Conservation (phyloP, 1,139 yeast species). For the Saccharomyces hybrid region DNA sequence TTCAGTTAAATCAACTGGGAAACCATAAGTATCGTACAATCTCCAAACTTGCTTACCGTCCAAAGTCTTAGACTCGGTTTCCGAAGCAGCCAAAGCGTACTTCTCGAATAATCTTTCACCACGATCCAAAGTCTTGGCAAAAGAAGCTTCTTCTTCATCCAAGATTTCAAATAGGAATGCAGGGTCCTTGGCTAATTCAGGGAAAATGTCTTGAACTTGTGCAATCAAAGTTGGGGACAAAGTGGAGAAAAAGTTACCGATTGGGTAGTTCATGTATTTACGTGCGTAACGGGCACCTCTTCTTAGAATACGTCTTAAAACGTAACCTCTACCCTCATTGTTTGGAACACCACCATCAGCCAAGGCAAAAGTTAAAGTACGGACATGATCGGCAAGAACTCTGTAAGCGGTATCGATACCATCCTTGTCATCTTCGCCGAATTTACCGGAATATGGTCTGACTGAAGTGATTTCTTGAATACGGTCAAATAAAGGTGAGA, state of each 20-base stretch:
- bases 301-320: slow-evolving; percentile 88
- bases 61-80: slow-evolving; percentile 65
- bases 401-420: slow-evolving; percentile 97
- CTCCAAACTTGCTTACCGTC: slow-evolving; percentile 97
- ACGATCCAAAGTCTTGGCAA: slow-evolving; percentile 90
- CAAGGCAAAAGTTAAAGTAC: slow-evolving; percentile 91
- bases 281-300: slow-evolving; percentile 97
- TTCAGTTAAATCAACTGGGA: slow-evolving; percentile 96
- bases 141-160: slow-evolving; percentile 91
- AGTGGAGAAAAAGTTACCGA: slow-evolving; percentile 86
- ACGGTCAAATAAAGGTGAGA: slow-evolving; percentile 73
- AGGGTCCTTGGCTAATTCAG: slow-evolving; percentile 71
- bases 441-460: slow-evolving; percentile 83
- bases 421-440: slow-evolving; percentile 84
- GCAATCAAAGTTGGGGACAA: slow-evolving; percentile 89
- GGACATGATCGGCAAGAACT: slow-evolving; percentile 95
- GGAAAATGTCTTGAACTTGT: slow-evolving; percentile 82
- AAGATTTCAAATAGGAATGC: slow-evolving; percentile 79
- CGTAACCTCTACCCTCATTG: slow-evolving; percentile 98
- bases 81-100: slow-evolving; percentile 76
- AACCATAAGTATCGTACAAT: slow-evolving; percentile 96
- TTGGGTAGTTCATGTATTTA: slow-evolving; percentile 91
- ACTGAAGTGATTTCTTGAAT: slow-evolving; percentile 91
- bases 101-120: slow-evolving; percentile 96
- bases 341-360: slow-evolving; percentile 99